A percentile compares a stretch with the other conserved stretches of the same genome.
phyloP scores from a whole-genome alignment of 345 rosid species.

The Noccaea caerulescens region DNA sequence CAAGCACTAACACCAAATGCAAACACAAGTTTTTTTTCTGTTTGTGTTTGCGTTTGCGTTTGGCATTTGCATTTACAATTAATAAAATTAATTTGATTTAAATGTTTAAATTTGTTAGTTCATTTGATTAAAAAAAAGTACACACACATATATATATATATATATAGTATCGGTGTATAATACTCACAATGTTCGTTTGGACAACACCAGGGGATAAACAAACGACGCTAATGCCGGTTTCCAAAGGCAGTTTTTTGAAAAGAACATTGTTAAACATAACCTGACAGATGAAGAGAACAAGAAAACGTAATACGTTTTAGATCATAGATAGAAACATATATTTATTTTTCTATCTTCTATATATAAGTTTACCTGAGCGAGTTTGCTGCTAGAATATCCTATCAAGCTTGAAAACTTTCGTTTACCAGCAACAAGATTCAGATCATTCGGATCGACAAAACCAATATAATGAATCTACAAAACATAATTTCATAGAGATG shows the following conservation, averaged over 20 bases:
- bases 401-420: constrained; percentile 70
- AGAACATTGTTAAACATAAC: constrained; percentile 88
- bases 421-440: constrained; percentile 69
- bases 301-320: not conserved
- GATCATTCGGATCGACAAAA: constrained; percentile 80
- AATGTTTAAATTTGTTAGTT: no score
- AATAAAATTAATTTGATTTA: no score
- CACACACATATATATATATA: no score
- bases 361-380: constrained; percentile 67
- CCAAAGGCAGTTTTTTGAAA: constrained; percentile 66
- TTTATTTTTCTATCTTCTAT: not conserved
- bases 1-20: no score
- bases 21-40: no score
- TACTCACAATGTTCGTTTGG: constrained; percentile 80
- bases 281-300: constrained; percentile 44
- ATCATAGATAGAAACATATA: not conserved
- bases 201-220: constrained; percentile 88
- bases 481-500: not conserved
- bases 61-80: no score
- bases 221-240: constrained; percentile 72
- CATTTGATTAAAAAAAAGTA: no score
- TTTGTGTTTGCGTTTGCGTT: no score
- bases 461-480: constrained; percentile 87
- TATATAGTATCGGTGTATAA: no score
- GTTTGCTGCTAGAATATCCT: constrained; percentile 83